These are phyloP conservation scores for Hymenoscyphus scutula DNA, from an alignment of 2,329 filamentous ascomycete genomes.

Conservation along the genomic window DNA sequence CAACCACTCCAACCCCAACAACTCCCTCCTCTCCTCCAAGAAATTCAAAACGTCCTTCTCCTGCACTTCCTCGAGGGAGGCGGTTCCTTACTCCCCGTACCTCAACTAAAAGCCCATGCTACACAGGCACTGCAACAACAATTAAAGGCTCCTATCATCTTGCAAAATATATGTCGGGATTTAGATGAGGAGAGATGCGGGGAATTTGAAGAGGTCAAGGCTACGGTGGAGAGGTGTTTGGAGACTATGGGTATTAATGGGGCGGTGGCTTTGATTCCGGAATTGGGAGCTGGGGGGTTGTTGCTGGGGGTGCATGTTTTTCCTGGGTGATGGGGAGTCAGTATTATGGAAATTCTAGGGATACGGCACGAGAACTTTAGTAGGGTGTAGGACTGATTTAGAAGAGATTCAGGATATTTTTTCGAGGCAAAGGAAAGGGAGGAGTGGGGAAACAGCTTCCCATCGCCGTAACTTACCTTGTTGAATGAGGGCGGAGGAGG, in stretches of 20 bases:
- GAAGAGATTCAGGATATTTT: too few relatives aligned
- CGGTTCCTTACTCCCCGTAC: not conserved
- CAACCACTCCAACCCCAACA: conserved; percentile 3
- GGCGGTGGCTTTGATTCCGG: conserved; percentile 5
- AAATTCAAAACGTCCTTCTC: conserved; percentile 7
- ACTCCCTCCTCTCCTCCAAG: not conserved
- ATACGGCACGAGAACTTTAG: too few relatives aligned
- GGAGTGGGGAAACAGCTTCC: too few relatives aligned
- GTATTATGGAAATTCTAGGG: too few relatives aligned
- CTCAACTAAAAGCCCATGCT: not conserved
- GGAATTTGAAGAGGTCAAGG: conserved; percentile 7
- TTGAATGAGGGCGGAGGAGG: too few relatives aligned
- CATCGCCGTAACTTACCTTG: too few relatives aligned
- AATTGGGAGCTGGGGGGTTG: conserved; percentile 6
- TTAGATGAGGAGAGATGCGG: conserved; percentile 2
- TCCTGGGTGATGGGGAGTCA: too few relatives aligned
- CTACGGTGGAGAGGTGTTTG: conserved; percentile 11
- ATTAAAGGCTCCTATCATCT: not conserved
- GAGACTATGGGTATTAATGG: conserved; percentile 9
- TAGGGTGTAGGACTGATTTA: too few relatives aligned
- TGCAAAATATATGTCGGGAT: not conserved
- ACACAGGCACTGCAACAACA: conserved; percentile 1
- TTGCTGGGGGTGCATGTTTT: conserved; percentile 9
- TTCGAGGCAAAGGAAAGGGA: too few relatives aligned
- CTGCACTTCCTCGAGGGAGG: conserved; percentile 10